These are phyloP conservation scores for Trichoderma brevicompactum DNA, from an alignment of 2,329 filamentous ascomycete species.

Conservation along the genomic window DNA sequence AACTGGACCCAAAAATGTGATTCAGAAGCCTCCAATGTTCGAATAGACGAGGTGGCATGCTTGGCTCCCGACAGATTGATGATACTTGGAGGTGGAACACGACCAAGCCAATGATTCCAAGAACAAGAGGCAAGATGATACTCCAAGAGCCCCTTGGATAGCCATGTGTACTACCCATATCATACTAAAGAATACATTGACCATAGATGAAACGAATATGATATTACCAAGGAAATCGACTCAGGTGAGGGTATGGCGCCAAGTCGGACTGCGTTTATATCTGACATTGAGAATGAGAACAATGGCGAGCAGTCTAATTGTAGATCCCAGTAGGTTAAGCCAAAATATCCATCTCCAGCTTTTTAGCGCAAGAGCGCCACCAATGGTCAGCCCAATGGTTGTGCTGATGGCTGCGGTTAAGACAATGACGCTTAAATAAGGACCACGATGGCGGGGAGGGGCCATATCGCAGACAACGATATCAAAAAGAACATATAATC, in stretches of 20 bases:
- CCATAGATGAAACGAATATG: constrained; percentile 44
- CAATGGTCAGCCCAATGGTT: constrained; percentile 42
- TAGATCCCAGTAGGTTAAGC: constrained; percentile 48
- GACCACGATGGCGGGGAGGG: constrained; percentile 52
- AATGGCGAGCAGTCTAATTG: constrained; percentile 27
- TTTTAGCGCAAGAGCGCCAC: constrained; percentile 37
- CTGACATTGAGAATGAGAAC: constrained; percentile 44
- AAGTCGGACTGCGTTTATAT: constrained; percentile 29
- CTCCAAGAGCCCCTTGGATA: constrained; percentile 46
- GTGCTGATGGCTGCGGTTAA: constrained; percentile 43
- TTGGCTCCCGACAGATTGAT: constrained; percentile 26
- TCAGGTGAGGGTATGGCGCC: constrained; percentile 30
- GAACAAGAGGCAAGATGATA: constrained; percentile 47
- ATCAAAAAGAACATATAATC: constrained; percentile 41
- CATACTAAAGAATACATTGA: constrained; percentile 40
- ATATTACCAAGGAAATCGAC: constrained; percentile 49
- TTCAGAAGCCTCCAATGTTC: constrained; percentile 30
- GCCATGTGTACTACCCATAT: constrained; percentile 45
- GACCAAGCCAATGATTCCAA: constrained; percentile 42
- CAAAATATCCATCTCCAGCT: constrained; percentile 55
- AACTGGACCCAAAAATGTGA: constrained; percentile 42
- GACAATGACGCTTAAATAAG: constrained; percentile 46
- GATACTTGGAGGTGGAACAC: constrained; percentile 32
- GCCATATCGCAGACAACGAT: constrained; percentile 51
- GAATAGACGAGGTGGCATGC: constrained; percentile 31